A percentile compares a stretch with the other conserved stretches of the same genome.
Evolutionary conservation across 208 protist genomes (phyloP).

Genomic region (Wallacemonas sp.): DNA sequence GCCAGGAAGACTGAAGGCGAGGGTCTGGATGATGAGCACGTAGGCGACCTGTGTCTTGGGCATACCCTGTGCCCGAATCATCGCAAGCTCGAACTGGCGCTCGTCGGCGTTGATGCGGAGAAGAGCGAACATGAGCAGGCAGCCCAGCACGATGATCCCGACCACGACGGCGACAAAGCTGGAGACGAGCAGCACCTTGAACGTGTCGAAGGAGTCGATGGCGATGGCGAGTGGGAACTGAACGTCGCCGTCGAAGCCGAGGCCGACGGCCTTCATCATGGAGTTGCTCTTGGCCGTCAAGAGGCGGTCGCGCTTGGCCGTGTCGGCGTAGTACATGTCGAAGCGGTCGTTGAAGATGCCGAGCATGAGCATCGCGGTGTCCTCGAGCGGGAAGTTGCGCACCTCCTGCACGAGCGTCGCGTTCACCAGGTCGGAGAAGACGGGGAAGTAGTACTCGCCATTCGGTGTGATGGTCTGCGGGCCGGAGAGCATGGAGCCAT

Average conservation of each 20-base stretch:
- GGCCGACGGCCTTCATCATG: slow-evolving; percentile 52
- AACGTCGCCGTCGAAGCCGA: slow-evolving; percentile 48
- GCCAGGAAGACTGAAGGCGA: slow-evolving; percentile 91
- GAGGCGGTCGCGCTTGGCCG: slow-evolving; percentile 20
- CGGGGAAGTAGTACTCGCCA: slow-evolving; percentile 31
- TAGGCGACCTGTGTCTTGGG: slow-evolving; percentile 63
- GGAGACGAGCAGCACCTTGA: slow-evolving; percentile 83
- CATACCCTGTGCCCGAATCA: slow-evolving; percentile 95
- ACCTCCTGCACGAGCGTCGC: slow-evolving; percentile 13
- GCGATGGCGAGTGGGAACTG: slow-evolving; percentile 56
- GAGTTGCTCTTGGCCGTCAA: slow-evolving; percentile 62
- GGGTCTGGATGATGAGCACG: slow-evolving; percentile 80
- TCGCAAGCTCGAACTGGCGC: slow-evolving; percentile 97
- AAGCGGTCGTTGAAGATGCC: slow-evolving; percentile 68
- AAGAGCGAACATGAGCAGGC: slow-evolving; percentile 92
- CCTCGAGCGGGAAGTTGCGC: slow-evolving; percentile 37
- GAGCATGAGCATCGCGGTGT: slow-evolving; percentile 70
- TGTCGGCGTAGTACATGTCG: slow-evolving; percentile 69
- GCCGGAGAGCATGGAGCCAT: slow-evolving; percentile 34
- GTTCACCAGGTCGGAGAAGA: slow-evolving; percentile 27
- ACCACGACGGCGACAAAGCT: slow-evolving; percentile 84
- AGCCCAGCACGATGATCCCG: slow-evolving; percentile 84
- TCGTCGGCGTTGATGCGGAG: slow-evolving; percentile 93
- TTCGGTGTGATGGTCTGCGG: slow-evolving; percentile 19
- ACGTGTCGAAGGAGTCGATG: slow-evolving; percentile 65